Percentiles rank a stretch among this genome's conserved stretches.
phyloP scores from a whole-genome alignment of 2,329 filamentous ascomycete species.

The Colletotrichum cereale region DNA sequence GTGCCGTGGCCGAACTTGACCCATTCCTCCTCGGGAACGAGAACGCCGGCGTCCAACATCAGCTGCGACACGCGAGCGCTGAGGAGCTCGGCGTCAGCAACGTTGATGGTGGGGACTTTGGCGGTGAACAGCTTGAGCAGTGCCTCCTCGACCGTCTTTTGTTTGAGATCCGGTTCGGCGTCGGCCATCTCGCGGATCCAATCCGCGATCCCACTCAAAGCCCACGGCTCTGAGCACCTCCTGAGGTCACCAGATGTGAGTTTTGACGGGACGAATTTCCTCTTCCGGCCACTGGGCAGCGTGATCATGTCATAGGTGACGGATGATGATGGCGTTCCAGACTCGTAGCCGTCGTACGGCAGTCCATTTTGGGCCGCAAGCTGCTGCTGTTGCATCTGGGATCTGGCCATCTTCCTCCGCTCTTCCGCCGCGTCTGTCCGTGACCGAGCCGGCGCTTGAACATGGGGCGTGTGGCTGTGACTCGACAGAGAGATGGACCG shows the following conservation, averaged over 20 bases:
- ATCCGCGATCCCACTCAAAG: constrained; percentile 84
- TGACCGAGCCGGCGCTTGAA: constrained; percentile 87
- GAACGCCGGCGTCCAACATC: constrained; percentile 82
- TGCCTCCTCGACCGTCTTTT: constrained; percentile 87
- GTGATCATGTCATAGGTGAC: constrained; percentile 86
- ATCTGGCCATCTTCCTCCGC: constrained; percentile 67
- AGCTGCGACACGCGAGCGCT: constrained; percentile 81
- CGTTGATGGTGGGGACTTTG: constrained; percentile 98
- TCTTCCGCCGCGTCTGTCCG: constrained; percentile 92
- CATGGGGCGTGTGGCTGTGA: constrained; percentile 82
- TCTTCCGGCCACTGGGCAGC: constrained; percentile 81
- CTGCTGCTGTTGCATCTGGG: constrained; percentile 66
- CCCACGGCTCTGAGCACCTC: constrained; percentile 91
- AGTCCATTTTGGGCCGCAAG: constrained; percentile 63
- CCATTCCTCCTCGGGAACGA: constrained; percentile 96
- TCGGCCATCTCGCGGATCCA: constrained; percentile 94
- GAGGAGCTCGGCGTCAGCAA: constrained; percentile 92
- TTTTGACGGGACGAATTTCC: constrained; percentile 88
- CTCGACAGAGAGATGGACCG: constrained; percentile 87
- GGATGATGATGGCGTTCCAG: constrained; percentile 62
- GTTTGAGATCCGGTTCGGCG: constrained; percentile 88
- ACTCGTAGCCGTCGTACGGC: constrained; percentile 69
- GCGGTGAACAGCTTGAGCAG: constrained; percentile 90
- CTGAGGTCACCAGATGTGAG: constrained; percentile 84
- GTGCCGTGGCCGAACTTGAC: constrained; percentile 87